Base-by-base conservation (phyloP, 345 rosid genomes). In the Gossypium arboreum region DNA sequence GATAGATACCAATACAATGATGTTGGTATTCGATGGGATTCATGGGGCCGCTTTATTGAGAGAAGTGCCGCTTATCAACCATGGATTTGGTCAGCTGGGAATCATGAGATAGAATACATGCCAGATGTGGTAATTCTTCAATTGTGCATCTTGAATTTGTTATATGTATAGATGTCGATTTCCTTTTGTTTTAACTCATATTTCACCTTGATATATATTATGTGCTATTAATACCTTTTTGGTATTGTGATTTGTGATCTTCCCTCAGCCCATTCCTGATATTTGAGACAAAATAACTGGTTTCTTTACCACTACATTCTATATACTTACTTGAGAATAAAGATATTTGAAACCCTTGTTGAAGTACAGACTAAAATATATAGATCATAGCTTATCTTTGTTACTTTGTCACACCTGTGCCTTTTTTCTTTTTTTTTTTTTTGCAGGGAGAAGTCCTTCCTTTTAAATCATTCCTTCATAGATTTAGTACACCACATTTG, bases 11-110 rank as follows among this genome's bases (percentile, higher is more conserved):
- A 77, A 72, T 90, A 87, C 61, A 84, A 84, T 68, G 93, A 95
- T 65, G 97, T 93, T 77, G 93, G 97, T 69, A 63, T 82, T 24
- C 82, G 98, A 76, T 95, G 98, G 99, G 98, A 95, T 81, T 79
- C 91, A 20, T 95, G 98, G 98, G 99, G 92, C 17, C 92, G 94
- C 73, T 93, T 95, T 73, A 82, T 85, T 75, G 99, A 95, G 90
- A 84, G 22, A 68, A 89, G 93, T 81, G 80, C 97, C n/a, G 99
- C 99, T 65, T 95, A 89, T 88, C 96, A 90, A 76, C 98, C 98
- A 12, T 95, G 99, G 99, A 80, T 91, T 68, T 95, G 96, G 96
- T 87, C 94, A 81, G 97, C 88, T 73, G 98, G 99, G 79, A 95
- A 93, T 82, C 99, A 93, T 64, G 98, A 93, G 75, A 79, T 95